Evolutionary conservation across 2,329 filamentous ascomycete genomes (phyloP).

Genomic region (Ophiosphaerella narmari): DNA sequence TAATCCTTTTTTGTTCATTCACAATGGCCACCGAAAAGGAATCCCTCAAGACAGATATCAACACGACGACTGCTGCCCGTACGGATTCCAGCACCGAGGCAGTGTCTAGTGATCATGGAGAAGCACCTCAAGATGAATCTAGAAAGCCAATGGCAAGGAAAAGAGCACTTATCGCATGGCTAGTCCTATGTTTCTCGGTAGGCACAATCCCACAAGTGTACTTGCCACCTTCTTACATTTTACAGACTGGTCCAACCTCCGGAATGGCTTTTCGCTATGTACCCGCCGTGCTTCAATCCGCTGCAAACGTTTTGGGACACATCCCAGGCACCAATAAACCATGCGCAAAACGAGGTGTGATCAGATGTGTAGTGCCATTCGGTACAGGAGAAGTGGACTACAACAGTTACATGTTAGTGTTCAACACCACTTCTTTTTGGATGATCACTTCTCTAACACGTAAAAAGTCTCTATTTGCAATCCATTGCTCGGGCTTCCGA

Average conservation of each 20-base stretch:
- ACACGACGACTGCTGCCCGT: neutral
- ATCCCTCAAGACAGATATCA: neutral
- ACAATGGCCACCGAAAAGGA: neutral
- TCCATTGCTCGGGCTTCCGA: constrained; percentile 23
- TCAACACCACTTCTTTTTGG: too few relatives aligned
- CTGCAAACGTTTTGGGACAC: constrained; percentile 7
- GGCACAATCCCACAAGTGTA: neutral
- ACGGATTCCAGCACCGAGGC: neutral
- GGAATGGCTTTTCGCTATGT: constrained; percentile 9
- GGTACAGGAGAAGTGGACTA: constrained; percentile 22
- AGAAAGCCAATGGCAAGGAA: constrained; percentile 7
- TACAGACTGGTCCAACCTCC: constrained; percentile 4
- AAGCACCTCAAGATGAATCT: neutral
- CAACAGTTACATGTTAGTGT: constrained; percentile 18
- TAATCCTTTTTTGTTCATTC: too few relatives aligned
- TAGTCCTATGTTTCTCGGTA: constrained; percentile 20
- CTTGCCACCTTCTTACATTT: neutral
- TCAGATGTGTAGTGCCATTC: constrained; percentile 20
- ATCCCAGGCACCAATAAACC: constrained; percentile 4
- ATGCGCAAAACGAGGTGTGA: constrained; percentile 14
- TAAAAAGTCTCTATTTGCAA: constrained; percentile 16
- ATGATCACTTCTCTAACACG: neutral
- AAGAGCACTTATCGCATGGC: constrained; percentile 15
- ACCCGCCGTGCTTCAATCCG: constrained; percentile 4
- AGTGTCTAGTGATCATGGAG: neutral